These are phyloP conservation scores for Glaciozyma antarctica DNA, from an alignment of 768 basidiomycete species.

Conservation along the genomic window DNA sequence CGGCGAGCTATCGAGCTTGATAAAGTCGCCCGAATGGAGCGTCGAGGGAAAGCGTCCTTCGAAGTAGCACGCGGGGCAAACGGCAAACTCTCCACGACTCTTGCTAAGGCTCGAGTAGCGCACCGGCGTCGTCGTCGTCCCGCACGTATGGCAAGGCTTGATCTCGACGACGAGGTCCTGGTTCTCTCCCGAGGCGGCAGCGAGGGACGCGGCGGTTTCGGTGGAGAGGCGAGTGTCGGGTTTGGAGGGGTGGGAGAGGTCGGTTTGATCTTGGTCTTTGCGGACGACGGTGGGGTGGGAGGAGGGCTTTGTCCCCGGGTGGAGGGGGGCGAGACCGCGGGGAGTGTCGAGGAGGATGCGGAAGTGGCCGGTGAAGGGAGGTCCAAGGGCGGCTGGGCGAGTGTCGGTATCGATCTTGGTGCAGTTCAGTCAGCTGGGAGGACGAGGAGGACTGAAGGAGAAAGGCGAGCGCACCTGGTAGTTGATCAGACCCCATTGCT, in stretches of 20 bases:
- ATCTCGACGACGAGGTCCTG: conserved; percentile 48
- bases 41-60: conserved; percentile 92
- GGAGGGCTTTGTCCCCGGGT: conserved; percentile 41
- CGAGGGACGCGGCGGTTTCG: conserved; percentile 43
- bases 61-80: conserved; percentile 86
- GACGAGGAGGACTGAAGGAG: background rate
- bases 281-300: conserved; percentile 8
- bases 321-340: conserved; percentile 86
- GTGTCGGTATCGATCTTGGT: conserved; percentile 90
- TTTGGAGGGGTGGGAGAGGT: conserved; percentile 41
- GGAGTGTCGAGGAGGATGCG: conserved; percentile 94
- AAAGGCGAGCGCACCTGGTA: conserved; percentile 65
- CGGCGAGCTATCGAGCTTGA: conserved; percentile 41
- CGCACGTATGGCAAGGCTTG: conserved; percentile 81
- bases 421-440: background rate
- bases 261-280: conserved; percentile 27
- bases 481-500: conserved; percentile 98
- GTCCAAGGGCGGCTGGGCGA: conserved; percentile 82
- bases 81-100: conserved; percentile 68
- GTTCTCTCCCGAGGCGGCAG: conserved; percentile 72
- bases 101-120: conserved; percentile 83
- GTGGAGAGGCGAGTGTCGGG: conserved; percentile 42
- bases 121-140: conserved; percentile 63
- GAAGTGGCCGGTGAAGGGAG: conserved; percentile 98
- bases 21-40: conserved; percentile 96